phyloP scores from a whole-genome alignment of 805 yeast genomes.

The Yarrowia divulgata region DNA sequence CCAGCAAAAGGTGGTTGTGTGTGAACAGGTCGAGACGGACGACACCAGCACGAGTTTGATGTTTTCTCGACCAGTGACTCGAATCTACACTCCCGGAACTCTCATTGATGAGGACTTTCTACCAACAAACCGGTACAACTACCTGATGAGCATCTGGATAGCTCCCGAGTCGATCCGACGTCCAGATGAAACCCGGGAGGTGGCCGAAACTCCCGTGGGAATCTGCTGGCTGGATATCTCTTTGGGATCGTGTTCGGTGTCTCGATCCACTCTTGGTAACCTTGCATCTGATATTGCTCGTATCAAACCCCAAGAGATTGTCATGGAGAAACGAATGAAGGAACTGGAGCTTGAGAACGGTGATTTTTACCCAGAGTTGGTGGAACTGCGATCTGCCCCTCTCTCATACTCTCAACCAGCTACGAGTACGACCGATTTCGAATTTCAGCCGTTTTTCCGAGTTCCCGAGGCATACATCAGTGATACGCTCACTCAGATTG shows the following conservation, averaged over 20 bases:
- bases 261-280: constrained; percentile 65
- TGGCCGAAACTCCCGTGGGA: constrained; percentile 62
- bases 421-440: constrained; percentile 43
- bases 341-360: constrained; percentile 54
- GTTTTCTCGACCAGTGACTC: constrained; percentile 64
- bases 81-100: constrained; percentile 93
- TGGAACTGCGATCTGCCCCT: constrained; percentile 65
- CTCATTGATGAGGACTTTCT: constrained; percentile 84
- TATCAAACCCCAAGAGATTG: constrained; percentile 80
- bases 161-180: constrained; percentile 39
- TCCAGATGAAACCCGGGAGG: constrained; percentile 41
- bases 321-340: constrained; percentile 52
- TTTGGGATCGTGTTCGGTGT: constrained; percentile 77
- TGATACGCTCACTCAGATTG: not conserved
- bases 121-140: constrained; percentile 75
- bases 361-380: constrained; percentile 63
- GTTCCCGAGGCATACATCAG: not conserved
- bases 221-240: constrained; percentile 89
- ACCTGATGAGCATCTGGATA: constrained; percentile 62
- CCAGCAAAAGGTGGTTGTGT: constrained; percentile 76
- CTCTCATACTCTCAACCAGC: constrained; percentile 61
- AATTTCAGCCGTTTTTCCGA: constrained; percentile 11
- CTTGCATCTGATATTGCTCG: constrained; percentile 76
- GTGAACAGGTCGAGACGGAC: constrained; percentile 62
- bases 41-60: not conserved